phyloP scores from a whole-genome alignment of 2,329 filamentous ascomycete species.

The Neofusicoccum laricinum region DNA sequence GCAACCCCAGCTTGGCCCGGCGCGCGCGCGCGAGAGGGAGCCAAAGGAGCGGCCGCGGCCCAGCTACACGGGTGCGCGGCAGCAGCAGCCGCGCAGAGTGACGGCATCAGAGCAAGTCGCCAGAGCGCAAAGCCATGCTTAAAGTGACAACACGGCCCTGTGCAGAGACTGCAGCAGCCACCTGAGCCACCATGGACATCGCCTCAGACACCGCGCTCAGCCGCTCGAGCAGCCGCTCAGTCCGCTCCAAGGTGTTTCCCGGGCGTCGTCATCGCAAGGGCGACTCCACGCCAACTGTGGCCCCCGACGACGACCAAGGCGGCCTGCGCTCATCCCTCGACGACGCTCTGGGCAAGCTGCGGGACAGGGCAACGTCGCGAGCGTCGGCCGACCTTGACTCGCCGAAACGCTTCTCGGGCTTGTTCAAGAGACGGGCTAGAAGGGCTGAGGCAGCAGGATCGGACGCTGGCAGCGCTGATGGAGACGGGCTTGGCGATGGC shows the following conservation, averaged over 20 bases:
- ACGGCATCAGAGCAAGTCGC: constrained; percentile 1
- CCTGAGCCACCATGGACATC: not conserved
- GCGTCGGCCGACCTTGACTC: constrained; percentile 41
- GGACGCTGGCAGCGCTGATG: constrained; percentile 3
- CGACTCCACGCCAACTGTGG: constrained; percentile 24
- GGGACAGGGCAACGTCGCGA: constrained; percentile 29
- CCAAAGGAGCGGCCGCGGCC: not conserved
- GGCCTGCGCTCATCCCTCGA: constrained; percentile 33
- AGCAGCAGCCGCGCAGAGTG: constrained; percentile 1
- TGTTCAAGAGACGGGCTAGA: constrained; percentile 40
- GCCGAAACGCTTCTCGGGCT: constrained; percentile 42
- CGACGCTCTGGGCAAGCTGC: constrained; percentile 39
- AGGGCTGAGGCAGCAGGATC: constrained; percentile 20
- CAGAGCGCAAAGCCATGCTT: not conserved
- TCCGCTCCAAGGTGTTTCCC: constrained; percentile 26
- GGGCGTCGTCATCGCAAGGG: constrained; percentile 24
- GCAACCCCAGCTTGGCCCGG: constrained; percentile 1
- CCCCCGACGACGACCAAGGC: constrained; percentile 22
- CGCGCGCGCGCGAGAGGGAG: not conserved
- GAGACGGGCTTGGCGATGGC: not conserved
- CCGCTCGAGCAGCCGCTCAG: constrained; percentile 15
- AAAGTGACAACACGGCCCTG: constrained; percentile 1
- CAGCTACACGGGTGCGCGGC: not conserved
- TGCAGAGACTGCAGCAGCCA: not conserved
- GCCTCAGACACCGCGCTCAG: constrained; percentile 7